Evolutionary conservation across 2,329 filamentous ascomycete species (phyloP).

Genomic region (Westerdykella sp.): DNA sequence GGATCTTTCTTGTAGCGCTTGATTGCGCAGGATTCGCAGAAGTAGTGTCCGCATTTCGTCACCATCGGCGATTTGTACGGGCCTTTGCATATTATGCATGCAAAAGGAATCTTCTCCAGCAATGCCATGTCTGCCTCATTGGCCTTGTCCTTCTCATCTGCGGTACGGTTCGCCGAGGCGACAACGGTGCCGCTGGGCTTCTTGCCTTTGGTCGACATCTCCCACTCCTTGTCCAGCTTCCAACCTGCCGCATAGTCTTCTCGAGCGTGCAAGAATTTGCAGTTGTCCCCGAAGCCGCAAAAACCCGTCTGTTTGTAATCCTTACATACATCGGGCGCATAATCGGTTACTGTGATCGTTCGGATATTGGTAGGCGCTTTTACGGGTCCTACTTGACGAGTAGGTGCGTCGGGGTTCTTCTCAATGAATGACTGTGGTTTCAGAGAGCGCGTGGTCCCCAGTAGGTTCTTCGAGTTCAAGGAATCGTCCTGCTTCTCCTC

Average conservation of each 20-base stretch:
- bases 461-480: slow-evolving; percentile 49
- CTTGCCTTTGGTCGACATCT: slow-evolving; percentile 64
- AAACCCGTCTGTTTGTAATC: slow-evolving; percentile 71
- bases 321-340: slow-evolving; percentile 89
- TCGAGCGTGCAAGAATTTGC: slow-evolving; percentile 72
- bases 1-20: slow-evolving; percentile 82
- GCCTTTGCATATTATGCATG: slow-evolving; percentile 77
- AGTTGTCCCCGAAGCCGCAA: slow-evolving; percentile 69
- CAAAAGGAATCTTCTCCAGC: slow-evolving; percentile 80
- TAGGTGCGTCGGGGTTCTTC: slow-evolving; percentile 70
- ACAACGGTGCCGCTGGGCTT: slow-evolving; percentile 48
- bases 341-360: slow-evolving; percentile 85
- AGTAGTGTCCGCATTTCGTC: slow-evolving; percentile 92
- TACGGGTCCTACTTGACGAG: slow-evolving; percentile 70
- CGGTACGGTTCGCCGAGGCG: slow-evolving; percentile 51
- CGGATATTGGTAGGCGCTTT: slow-evolving; percentile 86
- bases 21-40: slow-evolving; percentile 85
- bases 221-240: slow-evolving; percentile 94
- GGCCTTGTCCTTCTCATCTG: slow-evolving; percentile 27
- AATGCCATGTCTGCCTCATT: slow-evolving; percentile 60
- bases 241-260: slow-evolving; percentile 85
- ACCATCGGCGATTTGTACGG: slow-evolving; percentile 73
- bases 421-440: slow-evolving; percentile 56
- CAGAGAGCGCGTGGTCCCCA: slow-evolving; percentile 49
- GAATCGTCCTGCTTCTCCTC: slow-evolving; percentile 60